A percentile compares a stretch with the other conserved stretches of the same genome.
These are phyloP conservation scores for Lignosus rhinocerotis DNA, from an alignment of 1,284 basidiomycete genomes.

Conservation along the genomic window DNA sequence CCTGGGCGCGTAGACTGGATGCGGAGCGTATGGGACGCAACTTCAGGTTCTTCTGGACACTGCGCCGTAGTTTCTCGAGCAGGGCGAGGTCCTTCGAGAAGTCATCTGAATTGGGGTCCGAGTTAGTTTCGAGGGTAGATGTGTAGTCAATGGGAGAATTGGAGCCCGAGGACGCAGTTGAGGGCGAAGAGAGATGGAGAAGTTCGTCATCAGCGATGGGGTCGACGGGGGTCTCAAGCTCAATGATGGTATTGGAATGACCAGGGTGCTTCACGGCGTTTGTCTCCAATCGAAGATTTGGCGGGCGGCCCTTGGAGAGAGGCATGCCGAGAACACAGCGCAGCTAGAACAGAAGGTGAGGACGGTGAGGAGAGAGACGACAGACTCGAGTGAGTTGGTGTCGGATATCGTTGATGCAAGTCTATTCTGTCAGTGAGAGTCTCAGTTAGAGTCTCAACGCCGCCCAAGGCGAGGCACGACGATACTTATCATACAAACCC, in stretches of 20 bases:
- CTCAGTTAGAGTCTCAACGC: neutral
- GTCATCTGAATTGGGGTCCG: slow-evolving; percentile 45
- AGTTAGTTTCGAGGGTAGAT: slow-evolving; percentile 29
- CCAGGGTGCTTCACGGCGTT: slow-evolving; percentile 28
- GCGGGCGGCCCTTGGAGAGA: slow-evolving; percentile 36
- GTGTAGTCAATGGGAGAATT: slow-evolving; percentile 30
- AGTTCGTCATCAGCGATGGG: slow-evolving; percentile 28
- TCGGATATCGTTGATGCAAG: neutral
- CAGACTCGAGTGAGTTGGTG: neutral
- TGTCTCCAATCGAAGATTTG: slow-evolving; percentile 38
- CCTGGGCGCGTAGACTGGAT: slow-evolving; percentile 22
- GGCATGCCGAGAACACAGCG: slow-evolving; percentile 17
- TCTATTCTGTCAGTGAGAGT: neutral
- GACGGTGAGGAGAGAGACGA: neutral
- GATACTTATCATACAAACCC: neutral
- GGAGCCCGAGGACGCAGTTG: slow-evolving; percentile 37
- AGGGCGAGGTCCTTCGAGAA: slow-evolving; percentile 63
- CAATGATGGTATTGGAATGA: slow-evolving; percentile 35
- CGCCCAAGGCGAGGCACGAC: neutral
- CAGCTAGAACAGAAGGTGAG: neutral
- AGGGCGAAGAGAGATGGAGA: slow-evolving; percentile 28
- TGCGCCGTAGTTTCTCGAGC: slow-evolving; percentile 66
- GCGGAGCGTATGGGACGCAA: slow-evolving; percentile 69
- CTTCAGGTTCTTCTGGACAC: slow-evolving; percentile 71
- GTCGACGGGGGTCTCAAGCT: slow-evolving; percentile 39